These are phyloP conservation scores for Paracamarosporium sp. DNA, from an alignment of 2,329 filamentous ascomycete species.

Conservation along the genomic window DNA sequence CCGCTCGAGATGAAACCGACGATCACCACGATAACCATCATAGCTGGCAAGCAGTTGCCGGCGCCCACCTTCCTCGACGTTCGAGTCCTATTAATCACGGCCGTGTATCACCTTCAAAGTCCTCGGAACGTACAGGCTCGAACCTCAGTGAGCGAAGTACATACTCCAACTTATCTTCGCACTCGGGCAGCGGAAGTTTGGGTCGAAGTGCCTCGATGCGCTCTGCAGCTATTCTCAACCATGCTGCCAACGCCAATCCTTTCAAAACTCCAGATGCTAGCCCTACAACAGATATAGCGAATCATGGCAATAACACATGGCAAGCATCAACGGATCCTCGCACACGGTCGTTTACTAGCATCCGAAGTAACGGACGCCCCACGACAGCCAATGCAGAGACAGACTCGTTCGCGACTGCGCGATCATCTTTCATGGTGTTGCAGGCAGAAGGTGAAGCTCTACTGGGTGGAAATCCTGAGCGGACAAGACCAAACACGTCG, in stretches of 20 bases:
- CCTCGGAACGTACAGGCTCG: slow-evolving; percentile 61
- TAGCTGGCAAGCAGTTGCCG: slow-evolving; percentile 24
- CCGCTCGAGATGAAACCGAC: slow-evolving; percentile 18
- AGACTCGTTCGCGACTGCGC: slow-evolving; percentile 60
- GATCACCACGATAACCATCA: slow-evolving; percentile 6
- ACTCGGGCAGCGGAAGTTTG: slow-evolving; percentile 49
- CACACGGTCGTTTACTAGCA: slow-evolving; percentile 44
- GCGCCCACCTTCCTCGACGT: slow-evolving; percentile 14
- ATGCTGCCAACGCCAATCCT: slow-evolving; percentile 31
- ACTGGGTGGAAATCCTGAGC: slow-evolving; percentile 52
- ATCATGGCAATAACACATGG: slow-evolving; percentile 23
- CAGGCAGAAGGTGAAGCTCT: slow-evolving; percentile 61
- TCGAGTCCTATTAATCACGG: slow-evolving; percentile 31
- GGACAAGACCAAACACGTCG: slow-evolving; percentile 36
- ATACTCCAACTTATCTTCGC: slow-evolving; percentile 52
- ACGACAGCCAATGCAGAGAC: slow-evolving; percentile 43
- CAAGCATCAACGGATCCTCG: slow-evolving; percentile 28
- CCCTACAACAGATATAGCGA: slow-evolving; percentile 29
- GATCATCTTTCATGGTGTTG: slow-evolving; percentile 56
- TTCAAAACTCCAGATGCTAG: slow-evolving; percentile 43
- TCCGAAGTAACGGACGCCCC: slow-evolving; percentile 39
- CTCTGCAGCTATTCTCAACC: slow-evolving; percentile 49
- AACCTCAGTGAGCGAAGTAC: slow-evolving; percentile 62
- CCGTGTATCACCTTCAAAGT: slow-evolving; percentile 57
- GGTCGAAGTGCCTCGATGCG: slow-evolving; percentile 54